These are phyloP conservation scores for Saccharomycopsis malanga DNA, from an alignment of 805 yeast species.

Conservation along the genomic window DNA sequence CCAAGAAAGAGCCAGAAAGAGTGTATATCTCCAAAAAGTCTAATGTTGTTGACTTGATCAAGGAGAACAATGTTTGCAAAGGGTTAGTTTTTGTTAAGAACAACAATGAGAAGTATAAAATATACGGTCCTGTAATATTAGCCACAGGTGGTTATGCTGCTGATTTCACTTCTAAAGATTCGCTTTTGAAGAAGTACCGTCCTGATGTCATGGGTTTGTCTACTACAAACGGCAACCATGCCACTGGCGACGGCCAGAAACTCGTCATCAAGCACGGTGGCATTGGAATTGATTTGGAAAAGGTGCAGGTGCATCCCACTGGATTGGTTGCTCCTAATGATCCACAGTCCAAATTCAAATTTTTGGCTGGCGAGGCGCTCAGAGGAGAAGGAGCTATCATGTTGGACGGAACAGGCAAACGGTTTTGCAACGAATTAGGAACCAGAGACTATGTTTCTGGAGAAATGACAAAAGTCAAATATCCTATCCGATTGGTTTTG, in stretches of 20 bases:
- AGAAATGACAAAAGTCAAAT: constrained; percentile 41
- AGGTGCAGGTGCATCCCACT: constrained; percentile 64
- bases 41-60: constrained; percentile 38
- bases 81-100: constrained; percentile 19
- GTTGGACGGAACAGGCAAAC: constrained; percentile 42
- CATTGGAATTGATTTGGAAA: constrained; percentile 52
- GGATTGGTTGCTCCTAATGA: constrained; percentile 53
- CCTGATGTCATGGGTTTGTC: constrained; percentile 53
- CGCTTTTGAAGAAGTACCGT: constrained; percentile 46
- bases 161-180: constrained; percentile 42
- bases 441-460: constrained; percentile 55
- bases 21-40: constrained; percentile 34
- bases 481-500: constrained; percentile 44
- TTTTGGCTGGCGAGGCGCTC: constrained; percentile 59
- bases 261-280: constrained; percentile 46
- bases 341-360: constrained; percentile 42
- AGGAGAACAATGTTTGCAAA: constrained; percentile 26
- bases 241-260: constrained; percentile 59
- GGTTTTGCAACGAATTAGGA: constrained; percentile 56
- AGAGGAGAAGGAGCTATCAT: constrained; percentile 62
- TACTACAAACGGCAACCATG: constrained; percentile 54
- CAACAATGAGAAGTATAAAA: constrained; percentile 19
- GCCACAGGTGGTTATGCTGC: constrained; percentile 68
- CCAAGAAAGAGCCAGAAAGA: constrained; percentile 38
- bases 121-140: constrained; percentile 49